Evolutionary conservation across 2,329 filamentous ascomycete species (phyloP), one percentile per base, ranked within the genome.

Genomic region (Colletotrichum ledebouriae): DNA sequence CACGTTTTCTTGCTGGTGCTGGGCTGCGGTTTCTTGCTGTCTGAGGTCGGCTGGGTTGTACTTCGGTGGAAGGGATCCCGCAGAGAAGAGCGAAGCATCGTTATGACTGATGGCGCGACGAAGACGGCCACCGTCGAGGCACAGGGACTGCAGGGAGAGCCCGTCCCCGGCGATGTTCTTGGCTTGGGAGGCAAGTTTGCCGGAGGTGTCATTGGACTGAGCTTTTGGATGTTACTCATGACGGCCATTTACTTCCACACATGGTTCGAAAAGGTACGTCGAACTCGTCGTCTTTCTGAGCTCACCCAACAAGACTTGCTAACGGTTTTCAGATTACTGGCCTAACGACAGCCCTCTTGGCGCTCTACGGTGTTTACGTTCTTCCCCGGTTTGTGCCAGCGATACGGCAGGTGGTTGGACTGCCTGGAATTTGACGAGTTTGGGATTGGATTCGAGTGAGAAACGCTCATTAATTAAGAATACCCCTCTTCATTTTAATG

Each of bases 231-330:
- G 96, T 80, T 99, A 77, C 85, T 98, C 70, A 99, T 99, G 96
- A 99, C 96, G 46, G 94, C 94, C 3, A 94, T 97, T 44, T 99
- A 95, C 85, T 99, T 99, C 76, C 96, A 99, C 79, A 99, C 96
- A 0, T 98, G 95, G 94, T 90, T 97, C 74, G 96, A 99, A 83
- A 99, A 98, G 91, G 91, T 92, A 74, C 75, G 85, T 77, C 46
- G n/a, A 17, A 4, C 0, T n/a, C 4, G 3, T 22, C 5, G 25
- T 62, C 22, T 10, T 2, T 34, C 4, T 0, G 2, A 10, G 4
- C 29, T 34, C 15, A 20, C 3, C 17, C 1, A 3, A 10, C 2
- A 17, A 34, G 29, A 29, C n/a, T 57, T 59, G 60, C 76, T 79
- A 65, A 79, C 72, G 7, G 37, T 12, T 12, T n/a, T 10, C 46